Percentiles rank a stretch among this genome's conserved stretches.
phyloP scores from a whole-genome alignment of 2,329 filamentous ascomycete genomes.

The Purpureocillium lavendulum region DNA sequence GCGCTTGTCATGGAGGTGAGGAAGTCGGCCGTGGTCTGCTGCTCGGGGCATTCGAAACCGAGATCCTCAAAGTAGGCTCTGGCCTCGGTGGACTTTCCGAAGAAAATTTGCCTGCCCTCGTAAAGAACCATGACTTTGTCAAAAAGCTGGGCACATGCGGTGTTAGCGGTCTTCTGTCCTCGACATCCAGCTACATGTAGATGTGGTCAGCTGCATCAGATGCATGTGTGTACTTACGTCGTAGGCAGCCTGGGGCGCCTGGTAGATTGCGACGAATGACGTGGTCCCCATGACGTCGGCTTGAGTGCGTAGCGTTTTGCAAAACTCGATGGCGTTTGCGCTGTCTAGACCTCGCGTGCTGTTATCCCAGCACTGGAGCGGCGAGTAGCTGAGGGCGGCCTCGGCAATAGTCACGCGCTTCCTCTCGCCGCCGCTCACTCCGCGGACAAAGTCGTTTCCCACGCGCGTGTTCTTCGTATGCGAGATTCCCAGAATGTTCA shows the following conservation, averaged over 20 bases:
- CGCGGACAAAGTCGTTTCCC: constrained; percentile 43
- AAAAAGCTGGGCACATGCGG: constrained; percentile 35
- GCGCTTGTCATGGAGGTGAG: constrained; percentile 26
- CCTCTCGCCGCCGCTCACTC: constrained; percentile 55
- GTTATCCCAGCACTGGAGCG: constrained; percentile 74
- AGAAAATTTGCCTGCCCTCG: constrained; percentile 58
- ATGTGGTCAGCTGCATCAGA: too few species aligned
- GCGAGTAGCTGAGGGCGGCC: constrained; percentile 63
- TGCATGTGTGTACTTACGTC: too few species aligned
- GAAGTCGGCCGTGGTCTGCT: constrained; percentile 56
- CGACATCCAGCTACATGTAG: too few species aligned
- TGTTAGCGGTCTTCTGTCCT: too few species aligned
- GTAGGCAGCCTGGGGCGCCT: constrained; percentile 35
- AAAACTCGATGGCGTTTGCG: constrained; percentile 71
- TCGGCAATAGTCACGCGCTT: constrained; percentile 77
- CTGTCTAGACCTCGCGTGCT: constrained; percentile 73
- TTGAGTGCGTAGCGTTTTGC: constrained; percentile 61
- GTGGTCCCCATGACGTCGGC: constrained; percentile 64
- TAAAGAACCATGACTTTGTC: constrained; percentile 77
- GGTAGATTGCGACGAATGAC: constrained; percentile 33
- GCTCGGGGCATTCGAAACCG: constrained; percentile 69
- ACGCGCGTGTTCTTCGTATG: constrained; percentile 45
- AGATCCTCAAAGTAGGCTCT: constrained; percentile 63
- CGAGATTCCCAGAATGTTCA: constrained; percentile 46
- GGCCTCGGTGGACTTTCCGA: constrained; percentile 52